phyloP scores from a whole-genome alignment of 768 basidiomycete genomes.

The Trametes villosa region DNA sequence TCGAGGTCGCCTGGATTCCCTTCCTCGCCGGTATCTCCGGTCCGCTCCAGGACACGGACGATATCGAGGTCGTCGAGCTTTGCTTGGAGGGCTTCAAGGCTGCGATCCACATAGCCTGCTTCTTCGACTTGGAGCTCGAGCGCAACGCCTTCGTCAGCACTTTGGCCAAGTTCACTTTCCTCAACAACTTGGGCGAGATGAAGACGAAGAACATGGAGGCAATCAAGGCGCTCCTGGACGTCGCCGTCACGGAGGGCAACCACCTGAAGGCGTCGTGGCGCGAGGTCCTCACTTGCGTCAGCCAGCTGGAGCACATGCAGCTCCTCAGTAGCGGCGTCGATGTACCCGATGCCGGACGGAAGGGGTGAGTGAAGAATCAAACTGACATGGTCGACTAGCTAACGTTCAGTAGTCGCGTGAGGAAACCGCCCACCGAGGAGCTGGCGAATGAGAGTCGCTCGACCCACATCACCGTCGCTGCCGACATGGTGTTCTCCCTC shows the following conservation, averaged over 20 bases:
- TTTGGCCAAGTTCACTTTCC: constrained; percentile 93
- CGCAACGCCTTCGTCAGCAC: constrained; percentile 99
- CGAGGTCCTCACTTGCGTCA: constrained; percentile 95
- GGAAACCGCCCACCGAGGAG: constrained; percentile 85
- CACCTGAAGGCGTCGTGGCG: constrained; percentile 95
- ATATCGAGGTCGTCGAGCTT: constrained; percentile 87
- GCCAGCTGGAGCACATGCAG: constrained; percentile 98
- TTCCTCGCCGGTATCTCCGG: constrained; percentile 95
- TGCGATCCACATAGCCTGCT: constrained; percentile 95
- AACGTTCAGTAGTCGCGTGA: constrained; percentile 31
- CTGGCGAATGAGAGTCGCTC: constrained; percentile 96
- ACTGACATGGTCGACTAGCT: constrained; percentile 35
- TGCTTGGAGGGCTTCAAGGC: constrained; percentile 96
- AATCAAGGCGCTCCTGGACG: constrained; percentile 91
- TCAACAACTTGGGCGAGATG: constrained; percentile 98
- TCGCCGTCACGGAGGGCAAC: constrained; percentile 96
- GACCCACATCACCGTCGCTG: constrained; percentile 96
- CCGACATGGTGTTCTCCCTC: constrained; percentile 98
- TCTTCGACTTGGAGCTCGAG: constrained; percentile 96
- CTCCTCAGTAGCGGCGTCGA: constrained; percentile 92
- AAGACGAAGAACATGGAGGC: constrained; percentile 99
- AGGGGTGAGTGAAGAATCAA: constrained; percentile 60
- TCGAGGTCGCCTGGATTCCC: constrained; percentile 99
- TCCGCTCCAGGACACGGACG: constrained; percentile 93
- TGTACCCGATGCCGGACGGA: constrained; percentile 71